Percentiles rank a stretch among this genome's conserved stretches.
Conservation (phyloP, 2,329 filamentous ascomycete species). For the Curvularia spicifera region DNA sequence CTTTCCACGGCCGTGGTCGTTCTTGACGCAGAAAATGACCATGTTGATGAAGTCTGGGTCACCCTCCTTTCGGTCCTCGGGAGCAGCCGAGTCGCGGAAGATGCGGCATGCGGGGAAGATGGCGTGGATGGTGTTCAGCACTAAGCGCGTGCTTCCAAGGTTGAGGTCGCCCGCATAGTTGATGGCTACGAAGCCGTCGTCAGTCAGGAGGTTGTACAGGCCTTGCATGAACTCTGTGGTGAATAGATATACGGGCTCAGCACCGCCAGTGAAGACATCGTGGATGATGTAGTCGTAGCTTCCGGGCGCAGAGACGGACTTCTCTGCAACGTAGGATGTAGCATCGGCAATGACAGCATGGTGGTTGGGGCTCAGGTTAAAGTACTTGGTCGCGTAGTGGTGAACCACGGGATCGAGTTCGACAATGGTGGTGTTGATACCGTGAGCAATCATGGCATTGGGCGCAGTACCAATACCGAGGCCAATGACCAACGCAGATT, state of each 20-base stretch:
- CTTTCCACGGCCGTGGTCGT: conserved; percentile 43
- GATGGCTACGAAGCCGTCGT: conserved; percentile 85
- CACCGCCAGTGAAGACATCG: conserved; percentile 96
- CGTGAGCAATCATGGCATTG: conserved; percentile 82
- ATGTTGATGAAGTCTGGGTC: conserved; percentile 85
- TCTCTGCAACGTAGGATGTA: conserved; percentile 65
- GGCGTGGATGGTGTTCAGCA: conserved; percentile 79
- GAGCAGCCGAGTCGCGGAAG: conserved; percentile 76
- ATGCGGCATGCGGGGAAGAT: conserved; percentile 91
- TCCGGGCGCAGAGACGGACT: conserved; percentile 54
- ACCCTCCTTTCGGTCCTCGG: conserved; percentile 49
- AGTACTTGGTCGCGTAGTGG: conserved; percentile 81
- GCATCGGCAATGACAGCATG: conserved; percentile 84
- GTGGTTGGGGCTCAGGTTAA: conserved; percentile 77
- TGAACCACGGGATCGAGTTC: conserved; percentile 93
- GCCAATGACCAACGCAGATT: conserved; percentile 85
- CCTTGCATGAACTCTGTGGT: conserved; percentile 81
- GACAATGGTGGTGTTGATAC: conserved; percentile 90
- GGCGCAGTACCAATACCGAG: conserved; percentile 93
- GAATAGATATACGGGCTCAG: conserved; percentile 87
- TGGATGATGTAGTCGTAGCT: conserved; percentile 93
- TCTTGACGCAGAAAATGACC: conserved; percentile 90
- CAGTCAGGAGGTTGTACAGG: conserved; percentile 72
- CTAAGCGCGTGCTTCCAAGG: conserved; percentile 75
- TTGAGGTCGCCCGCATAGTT: conserved; percentile 93